Evolutionary conservation across 352 stramenopile species (phyloP).

Genomic region (Phytophthora idaei): DNA sequence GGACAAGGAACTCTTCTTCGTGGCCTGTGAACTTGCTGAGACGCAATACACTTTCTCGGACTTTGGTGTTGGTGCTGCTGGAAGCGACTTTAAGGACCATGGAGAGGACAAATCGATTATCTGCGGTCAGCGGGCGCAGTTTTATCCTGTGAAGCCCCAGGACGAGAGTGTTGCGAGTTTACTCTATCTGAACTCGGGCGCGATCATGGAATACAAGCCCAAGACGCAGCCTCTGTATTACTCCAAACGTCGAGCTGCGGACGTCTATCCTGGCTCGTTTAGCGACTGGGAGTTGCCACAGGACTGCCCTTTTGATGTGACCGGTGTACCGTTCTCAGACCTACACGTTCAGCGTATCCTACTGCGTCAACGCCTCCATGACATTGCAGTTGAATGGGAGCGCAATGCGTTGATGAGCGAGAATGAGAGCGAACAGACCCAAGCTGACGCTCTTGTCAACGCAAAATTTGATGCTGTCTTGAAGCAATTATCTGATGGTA

Average conservation of each 20-base stretch:
- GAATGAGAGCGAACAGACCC: slow-evolving; percentile 23
- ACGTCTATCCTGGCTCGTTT: slow-evolving; percentile 43
- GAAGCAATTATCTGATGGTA: slow-evolving; percentile 24
- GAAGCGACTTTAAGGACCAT: slow-evolving; percentile 28
- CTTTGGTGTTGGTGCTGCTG: slow-evolving; percentile 45
- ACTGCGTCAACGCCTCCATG: slow-evolving; percentile 41
- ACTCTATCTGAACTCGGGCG: slow-evolving; percentile 62
- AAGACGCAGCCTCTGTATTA: slow-evolving; percentile 45
- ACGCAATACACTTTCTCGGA: slow-evolving; percentile 49
- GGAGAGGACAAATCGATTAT: slow-evolving; percentile 33
- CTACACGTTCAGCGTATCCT: slow-evolving; percentile 37
- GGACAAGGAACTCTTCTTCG: slow-evolving; percentile 57
- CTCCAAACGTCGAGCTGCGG: slow-evolving; percentile 40
- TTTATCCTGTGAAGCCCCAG: slow-evolving; percentile 43
- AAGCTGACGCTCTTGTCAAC: slow-evolving; percentile 23
- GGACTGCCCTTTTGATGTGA: slow-evolving; percentile 54
- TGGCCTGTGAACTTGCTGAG: slow-evolving; percentile 52
- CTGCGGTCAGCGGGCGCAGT: slow-evolving; percentile 38
- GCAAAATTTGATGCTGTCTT: slow-evolving; percentile 27
- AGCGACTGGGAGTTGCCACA: slow-evolving; percentile 36
- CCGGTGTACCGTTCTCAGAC: slow-evolving; percentile 34
- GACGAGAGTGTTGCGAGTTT: slow-evolving; percentile 23
- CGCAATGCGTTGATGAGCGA: slow-evolving; percentile 34
- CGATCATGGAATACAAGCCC: slow-evolving; percentile 42
- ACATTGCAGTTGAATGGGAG: slow-evolving; percentile 35